These are phyloP conservation scores for Knufia fluminis DNA, from an alignment of 2,329 filamentous ascomycete genomes.

Conservation along the genomic window DNA sequence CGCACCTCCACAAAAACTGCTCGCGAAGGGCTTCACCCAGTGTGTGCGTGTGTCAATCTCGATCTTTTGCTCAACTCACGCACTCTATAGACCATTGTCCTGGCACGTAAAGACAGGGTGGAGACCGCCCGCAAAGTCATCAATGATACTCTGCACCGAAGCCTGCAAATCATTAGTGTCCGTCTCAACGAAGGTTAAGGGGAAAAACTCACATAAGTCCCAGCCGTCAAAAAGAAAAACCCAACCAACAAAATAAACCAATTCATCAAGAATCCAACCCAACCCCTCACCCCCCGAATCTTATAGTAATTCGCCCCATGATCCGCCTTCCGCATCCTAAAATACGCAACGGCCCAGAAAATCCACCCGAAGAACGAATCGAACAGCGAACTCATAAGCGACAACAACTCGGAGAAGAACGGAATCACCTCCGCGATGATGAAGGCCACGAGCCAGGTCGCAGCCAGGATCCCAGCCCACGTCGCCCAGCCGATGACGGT, in stretches of 20 bases:
- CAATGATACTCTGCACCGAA: conserved; percentile 43
- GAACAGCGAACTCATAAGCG: conserved; percentile 61
- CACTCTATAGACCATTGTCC: too few species aligned
- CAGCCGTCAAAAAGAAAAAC: conserved; percentile 69
- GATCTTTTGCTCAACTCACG: too few species aligned
- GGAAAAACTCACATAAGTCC: conserved; percentile 61
- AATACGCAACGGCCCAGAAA: conserved; percentile 54
- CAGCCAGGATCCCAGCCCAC: conserved; percentile 63
- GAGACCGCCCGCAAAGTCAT: conserved; percentile 58
- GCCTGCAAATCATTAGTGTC: conserved; percentile 25
- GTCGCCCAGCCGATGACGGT: conserved; percentile 70
- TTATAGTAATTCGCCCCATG: conserved; percentile 33
- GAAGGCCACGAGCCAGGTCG: conserved; percentile 78
- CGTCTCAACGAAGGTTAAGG: conserved; percentile 26
- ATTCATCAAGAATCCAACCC: conserved; percentile 50
- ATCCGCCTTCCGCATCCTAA: conserved; percentile 35
- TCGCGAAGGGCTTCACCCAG: too few species aligned
- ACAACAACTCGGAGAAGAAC: conserved; percentile 68
- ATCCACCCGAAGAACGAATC: conserved; percentile 79
- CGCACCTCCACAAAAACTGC: too few species aligned
- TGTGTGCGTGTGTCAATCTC: too few species aligned
- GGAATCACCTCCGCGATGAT: conserved; percentile 89
- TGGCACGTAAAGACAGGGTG: conserved; percentile 66
- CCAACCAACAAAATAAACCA: conserved; percentile 63
- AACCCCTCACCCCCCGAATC: conserved; percentile 34